A percentile compares a stretch with the other conserved stretches of the same genome.
These are phyloP conservation scores for Leishmania mexicana DNA, from an alignment of 208 protist genomes.

Conservation along the genomic window DNA sequence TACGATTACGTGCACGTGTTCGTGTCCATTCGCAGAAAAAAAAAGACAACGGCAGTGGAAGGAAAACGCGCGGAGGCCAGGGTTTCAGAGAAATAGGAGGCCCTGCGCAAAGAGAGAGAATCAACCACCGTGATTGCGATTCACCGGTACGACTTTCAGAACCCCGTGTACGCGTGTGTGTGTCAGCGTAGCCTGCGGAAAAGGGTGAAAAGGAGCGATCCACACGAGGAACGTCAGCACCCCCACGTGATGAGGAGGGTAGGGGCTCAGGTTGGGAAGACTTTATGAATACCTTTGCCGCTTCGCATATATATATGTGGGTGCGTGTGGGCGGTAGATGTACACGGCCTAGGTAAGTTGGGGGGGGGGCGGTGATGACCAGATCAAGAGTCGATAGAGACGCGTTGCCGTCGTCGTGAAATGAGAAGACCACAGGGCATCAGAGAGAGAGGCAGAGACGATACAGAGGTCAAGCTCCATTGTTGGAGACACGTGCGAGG, in stretches of 20 bases:
- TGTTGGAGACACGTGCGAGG: background rate
- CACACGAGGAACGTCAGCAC: background rate
- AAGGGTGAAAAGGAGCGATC: background rate
- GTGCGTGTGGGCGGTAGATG: background rate
- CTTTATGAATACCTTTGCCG: background rate
- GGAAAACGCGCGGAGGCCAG: background rate
- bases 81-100: background rate
- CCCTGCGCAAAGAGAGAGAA: background rate
- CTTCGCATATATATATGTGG: too few relatives aligned
- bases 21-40: background rate
- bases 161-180: background rate
- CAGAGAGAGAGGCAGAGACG: background rate
- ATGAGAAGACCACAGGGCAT: background rate
- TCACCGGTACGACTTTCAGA: background rate
- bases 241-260: background rate
- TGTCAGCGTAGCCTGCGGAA: background rate
- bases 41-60: background rate
- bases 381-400: background rate
- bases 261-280: background rate
- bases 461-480: background rate
- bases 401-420: background rate
- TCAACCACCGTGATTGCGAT: background rate
- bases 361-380: background rate
- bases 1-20: background rate
- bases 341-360: background rate